Evolutionary conservation across 228 moss, liverwort and hornwort genomes (phyloP).

Genomic region (Sphagnum fallax): DNA sequence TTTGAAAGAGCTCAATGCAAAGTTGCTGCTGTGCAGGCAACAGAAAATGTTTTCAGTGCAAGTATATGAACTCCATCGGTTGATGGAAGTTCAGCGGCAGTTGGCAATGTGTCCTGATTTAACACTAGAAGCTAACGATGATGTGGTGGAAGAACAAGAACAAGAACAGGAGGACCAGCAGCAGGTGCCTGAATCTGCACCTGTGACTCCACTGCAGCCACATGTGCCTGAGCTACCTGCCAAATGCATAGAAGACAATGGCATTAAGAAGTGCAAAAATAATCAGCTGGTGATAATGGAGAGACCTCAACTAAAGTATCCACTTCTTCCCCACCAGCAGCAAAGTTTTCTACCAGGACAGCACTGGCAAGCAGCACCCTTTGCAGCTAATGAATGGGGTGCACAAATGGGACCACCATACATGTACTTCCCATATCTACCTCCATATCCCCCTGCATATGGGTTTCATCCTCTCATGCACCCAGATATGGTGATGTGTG

Average conservation of each 20-base stretch:
- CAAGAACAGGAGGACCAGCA: not conserved
- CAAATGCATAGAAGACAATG: conserved; percentile 5
- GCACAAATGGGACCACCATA: conserved; percentile 25
- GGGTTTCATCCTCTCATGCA: conserved; percentile 38
- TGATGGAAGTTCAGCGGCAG: conserved; percentile 15
- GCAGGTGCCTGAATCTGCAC: conserved; percentile 15
- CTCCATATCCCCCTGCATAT: conserved; percentile 31
- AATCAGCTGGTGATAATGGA: not conserved
- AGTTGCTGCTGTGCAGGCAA: conserved; percentile 38
- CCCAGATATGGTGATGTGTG: conserved; percentile 31
- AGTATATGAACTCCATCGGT: conserved; percentile 78
- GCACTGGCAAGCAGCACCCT: conserved; percentile 16
- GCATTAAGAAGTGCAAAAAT: conserved; percentile 7
- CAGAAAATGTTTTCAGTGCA: conserved; percentile 82
- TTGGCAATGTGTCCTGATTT: not conserved
- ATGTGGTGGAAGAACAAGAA: no score
- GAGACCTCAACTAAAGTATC: conserved; percentile 5
- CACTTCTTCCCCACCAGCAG: conserved; percentile 18
- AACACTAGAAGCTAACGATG: no score
- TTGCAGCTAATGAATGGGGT: conserved; percentile 27
- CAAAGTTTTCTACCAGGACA: conserved; percentile 15
- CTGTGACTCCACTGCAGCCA: conserved; percentile 9
- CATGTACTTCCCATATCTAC: conserved; percentile 43
- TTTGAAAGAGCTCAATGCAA: no score
- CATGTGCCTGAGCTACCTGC: conserved; percentile 3